Evolutionary conservation across 345 rosid species (phyloP), one percentile per base, ranked within the genome.

Genomic region (Populus tremula): DNA sequence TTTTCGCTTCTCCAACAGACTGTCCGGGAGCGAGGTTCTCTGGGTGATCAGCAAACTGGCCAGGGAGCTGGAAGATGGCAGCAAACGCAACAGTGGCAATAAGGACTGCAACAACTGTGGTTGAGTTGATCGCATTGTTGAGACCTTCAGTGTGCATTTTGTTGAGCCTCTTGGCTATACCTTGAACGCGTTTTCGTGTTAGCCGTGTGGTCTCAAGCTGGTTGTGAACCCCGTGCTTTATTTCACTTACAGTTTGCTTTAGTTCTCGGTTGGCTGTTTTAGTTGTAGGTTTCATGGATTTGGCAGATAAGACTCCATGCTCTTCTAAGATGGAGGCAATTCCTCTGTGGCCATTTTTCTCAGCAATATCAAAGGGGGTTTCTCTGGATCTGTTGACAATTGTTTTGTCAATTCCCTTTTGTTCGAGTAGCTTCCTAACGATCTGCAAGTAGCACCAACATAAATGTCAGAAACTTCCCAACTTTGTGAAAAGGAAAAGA

Each of bases 11-110:
- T 79, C 98, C 98, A 0, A 81, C 82, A 72, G 93, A 77, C 65
- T 81, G 78, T 1, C 71, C 79, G 0, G 65, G 10, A 38, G 92
- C 88, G 67, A 91, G 84, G 0, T 78, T 0, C 0, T 41, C 0
- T 0, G 93, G 89, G 0, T 88, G 53, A 73, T 93, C 97, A 9
- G 81, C 87, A 41, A 74, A 96, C 53, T 93, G 98, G 35, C 98
- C 98, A 0, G 98, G 99, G 76, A 96, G 89, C 72, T 79, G 89
- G 78, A 91, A 96, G 77, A 96, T 96, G 56, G 99, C 98, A 25
- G 94, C 99, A 72, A 93, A 96, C 6, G 99, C 94, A 35, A 93
- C 92, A 0, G 97, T 91, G 23, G 99, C 94, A 39, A 96, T 96
- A 69, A 96, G 99, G 76, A 96, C 92, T 9, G 98, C 98, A 0